Evolutionary conservation across 1,284 basidiomycete genomes (phyloP), one percentile per base, ranked within the genome.

Genomic region (Mycena citricolor): DNA sequence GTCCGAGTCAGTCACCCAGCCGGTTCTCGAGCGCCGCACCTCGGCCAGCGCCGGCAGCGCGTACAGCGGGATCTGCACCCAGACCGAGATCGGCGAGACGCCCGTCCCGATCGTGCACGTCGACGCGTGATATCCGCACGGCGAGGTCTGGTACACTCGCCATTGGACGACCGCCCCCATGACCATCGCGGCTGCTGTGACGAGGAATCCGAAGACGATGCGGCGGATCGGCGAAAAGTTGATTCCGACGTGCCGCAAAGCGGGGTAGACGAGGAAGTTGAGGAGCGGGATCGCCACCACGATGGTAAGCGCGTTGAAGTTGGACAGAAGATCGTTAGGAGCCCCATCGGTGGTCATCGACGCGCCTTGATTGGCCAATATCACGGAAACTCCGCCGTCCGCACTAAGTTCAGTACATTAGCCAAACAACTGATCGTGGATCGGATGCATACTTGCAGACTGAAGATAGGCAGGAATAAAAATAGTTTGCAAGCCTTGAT

Each of bases 321-420:
- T 69, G 21, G 62, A 60, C 31, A 71, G 57, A 14, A 74, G 42
- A 52, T 73, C 70, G 55, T 74, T 74, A 23, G 73, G 73, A 0
- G 62, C 60, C 21, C 68, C 68, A 43, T 71, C 57, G 6, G 66
- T 61, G 20, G 63, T 54, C 58, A 67, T 62, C 23, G 48, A 55
- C 29, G 57, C 57, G 8, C 57, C 59, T 44, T 63, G 50, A 54
- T 57, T 53, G 55, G 57, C 55, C 45, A 60, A 57, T 55, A 69
- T 33, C 46, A 57, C 39, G 59, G 52, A 61, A 60, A 71, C 49
- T 56, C 68, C 55, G 25, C 73, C 51, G 73, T 73, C 54, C 58
- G 61, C 62, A 29, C 48, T 50, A 8, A 2, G 30, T 25, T 11
- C 26, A 12, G 12, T 11, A n/a, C n/a, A n/a, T n/a, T n/a, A n/a